Base-by-base conservation (phyloP, 805 yeast species). In the Monosporozyma yasuniensis region DNA sequence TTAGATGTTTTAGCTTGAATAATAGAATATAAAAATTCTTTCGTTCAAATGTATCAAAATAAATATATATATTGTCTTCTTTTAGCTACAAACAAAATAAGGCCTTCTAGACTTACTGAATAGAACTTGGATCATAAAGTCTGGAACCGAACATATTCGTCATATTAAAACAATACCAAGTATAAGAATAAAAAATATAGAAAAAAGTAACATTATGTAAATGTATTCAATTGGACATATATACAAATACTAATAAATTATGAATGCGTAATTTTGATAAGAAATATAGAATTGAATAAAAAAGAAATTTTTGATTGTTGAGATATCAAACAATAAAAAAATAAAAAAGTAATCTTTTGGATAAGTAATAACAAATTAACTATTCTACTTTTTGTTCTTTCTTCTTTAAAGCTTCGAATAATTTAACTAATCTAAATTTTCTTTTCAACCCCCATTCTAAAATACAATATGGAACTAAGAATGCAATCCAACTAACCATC, bases 391-490 rank as follows among this genome's bases (percentile, higher is more conserved):
- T 47, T 9, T 23, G 16, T 23, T 25, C 23, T n/a, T 50, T 48
- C 52, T 30, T 54, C 19, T 55, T 54, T 14, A 72, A 54, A 4
- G 59, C 62, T 5, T 51, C 55, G 55, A 67, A 70, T 11, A 71
- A 67, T 9, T 66, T 66, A 27, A 48, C 52, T 32, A 76, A 56
- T 47, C 68, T 69, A 56, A 77, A 77, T 57, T 73, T 74, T 35
- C 64, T 63, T 10, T 66, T 58, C 16, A 80, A 61, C 0, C 58
- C 61, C 46, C 52, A 56, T 52, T 77, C 81, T n/a, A 73, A 54
- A 12, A 80, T 34, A 57, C 72, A 72, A 46, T 76, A 66, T 11
- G 86, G 87, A 16, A 71, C 65, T 56, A 68, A 66, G 12, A 53
- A 52, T 35, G 68, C 57, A 3, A 72, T 54, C 54, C 61, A 65